Evolutionary conservation across 495 filamentous ascomycete species (phyloP), one percentile per base, ranked within the genome.

Genomic region (Lineolata rhizophorae): DNA sequence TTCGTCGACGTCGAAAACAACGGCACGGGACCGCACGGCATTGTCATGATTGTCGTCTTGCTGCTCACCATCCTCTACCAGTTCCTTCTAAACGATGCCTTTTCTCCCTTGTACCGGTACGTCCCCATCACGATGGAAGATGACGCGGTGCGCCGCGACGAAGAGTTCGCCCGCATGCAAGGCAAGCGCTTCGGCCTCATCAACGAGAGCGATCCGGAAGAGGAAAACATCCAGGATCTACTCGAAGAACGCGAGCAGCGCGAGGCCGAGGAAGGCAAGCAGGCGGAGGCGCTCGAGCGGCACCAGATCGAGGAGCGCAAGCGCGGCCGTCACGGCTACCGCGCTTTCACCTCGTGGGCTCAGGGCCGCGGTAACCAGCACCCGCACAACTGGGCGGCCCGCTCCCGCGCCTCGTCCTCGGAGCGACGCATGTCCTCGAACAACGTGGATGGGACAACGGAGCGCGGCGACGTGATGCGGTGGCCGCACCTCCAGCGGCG

Each of bases 121-220:
- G 56, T 97, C 25, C 87, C 87, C 0, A 90, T 97, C 43, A 95
- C 87, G 0, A 62, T 95, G 27, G 87, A 97, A 49, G 90, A 97
- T 42, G 81, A 91, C 36, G 87, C 87, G 3, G 79, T 87, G 9
- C 59, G 73, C 26, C 72, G 83, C 3, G 90, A 95, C 43, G 70
- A 87, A 43, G 79, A 76, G 31, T 97, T 95, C 48, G 72, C 73
- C 22, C 64, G 71, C 21, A 75, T 73, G 14, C 79, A 87, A 52
- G 1, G 40, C 61, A 30, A 44, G 43, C 24, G 51, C 64, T 31
- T 70, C 29, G 45, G 50, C 1, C 38, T 16, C 62, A 6, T 47
- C 62, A 62, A 65, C 3, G 59, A 63, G 18, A 67, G 68, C 14
- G 55, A 60, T 25, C 22, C 22, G 20, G 55, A 62, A 24, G 54